Conservation (phyloP, 495 filamentous ascomycete genomes). For the Astrothelium subdiscretum region DNA sequence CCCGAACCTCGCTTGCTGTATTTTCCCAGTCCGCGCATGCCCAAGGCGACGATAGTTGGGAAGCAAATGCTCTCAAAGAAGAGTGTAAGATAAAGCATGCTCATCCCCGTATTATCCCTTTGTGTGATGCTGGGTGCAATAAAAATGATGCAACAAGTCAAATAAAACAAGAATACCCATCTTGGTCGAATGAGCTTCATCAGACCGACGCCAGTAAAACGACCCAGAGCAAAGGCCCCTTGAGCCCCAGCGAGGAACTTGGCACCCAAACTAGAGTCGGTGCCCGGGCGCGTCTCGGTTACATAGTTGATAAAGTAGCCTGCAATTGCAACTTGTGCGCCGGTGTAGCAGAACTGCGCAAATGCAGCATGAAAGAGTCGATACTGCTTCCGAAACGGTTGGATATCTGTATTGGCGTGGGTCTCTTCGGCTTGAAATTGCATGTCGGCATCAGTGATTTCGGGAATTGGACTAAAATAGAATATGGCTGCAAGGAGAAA, state of each 20-base stretch:
- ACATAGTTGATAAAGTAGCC: slow-evolving; percentile 57
- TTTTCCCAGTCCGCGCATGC: slow-evolving; percentile 47
- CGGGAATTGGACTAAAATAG: slow-evolving; percentile 20
- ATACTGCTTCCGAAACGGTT: slow-evolving; percentile 40
- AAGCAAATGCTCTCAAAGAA: slow-evolving; percentile 55
- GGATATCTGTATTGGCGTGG: slow-evolving; percentile 30
- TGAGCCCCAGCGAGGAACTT: slow-evolving; percentile 45
- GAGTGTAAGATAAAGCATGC: slow-evolving; percentile 43
- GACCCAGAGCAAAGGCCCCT: slow-evolving; percentile 44
- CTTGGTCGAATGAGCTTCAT: slow-evolving; percentile 12
- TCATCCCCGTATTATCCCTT: slow-evolving; percentile 35
- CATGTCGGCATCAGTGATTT: slow-evolving; percentile 53
- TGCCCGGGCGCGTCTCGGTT: slow-evolving; percentile 31
- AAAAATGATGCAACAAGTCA: slow-evolving; percentile 27
- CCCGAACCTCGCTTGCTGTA: slow-evolving; percentile 49
- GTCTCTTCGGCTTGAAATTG: slow-evolving; percentile 38
- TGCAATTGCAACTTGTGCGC: slow-evolving; percentile 52
- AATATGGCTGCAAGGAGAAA: slow-evolving; percentile 14
- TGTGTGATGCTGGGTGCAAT: slow-evolving; percentile 23
- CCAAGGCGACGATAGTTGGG: slow-evolving; percentile 51
- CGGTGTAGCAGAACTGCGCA: slow-evolving; percentile 65
- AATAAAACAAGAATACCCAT: slow-evolving; percentile 17
- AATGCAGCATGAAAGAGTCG: slow-evolving; percentile 49
- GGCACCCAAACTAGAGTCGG: slow-evolving; percentile 30
- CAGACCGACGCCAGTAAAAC: slow-evolving; percentile 31